Conservation (phyloP, 2,329 filamentous ascomycete species). For the Penicillium rolfsii region DNA sequence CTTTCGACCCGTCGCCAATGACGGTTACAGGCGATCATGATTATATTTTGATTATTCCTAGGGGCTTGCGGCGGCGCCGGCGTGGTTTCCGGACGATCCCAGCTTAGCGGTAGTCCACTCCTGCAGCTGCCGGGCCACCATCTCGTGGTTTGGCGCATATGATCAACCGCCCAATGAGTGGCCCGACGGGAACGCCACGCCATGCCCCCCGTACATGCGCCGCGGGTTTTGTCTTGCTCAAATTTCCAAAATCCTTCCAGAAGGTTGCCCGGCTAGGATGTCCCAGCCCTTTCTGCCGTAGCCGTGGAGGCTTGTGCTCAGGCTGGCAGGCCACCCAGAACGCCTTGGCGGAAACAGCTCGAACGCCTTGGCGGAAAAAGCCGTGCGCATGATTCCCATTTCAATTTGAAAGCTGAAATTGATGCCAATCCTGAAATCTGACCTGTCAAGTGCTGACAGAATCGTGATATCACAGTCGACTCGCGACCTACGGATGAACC, state of each 20-base stretch:
- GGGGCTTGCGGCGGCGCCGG: not conserved
- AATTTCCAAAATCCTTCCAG: constrained; percentile 10
- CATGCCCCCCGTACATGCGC: not conserved
- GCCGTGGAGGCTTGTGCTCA: not conserved
- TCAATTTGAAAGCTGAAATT: not conserved
- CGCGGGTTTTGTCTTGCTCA: not conserved
- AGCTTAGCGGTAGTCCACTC: not conserved
- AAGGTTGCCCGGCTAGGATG: constrained; percentile 12
- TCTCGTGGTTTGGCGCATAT: constrained; percentile 4
- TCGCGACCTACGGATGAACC: not conserved
- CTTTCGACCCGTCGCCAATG: constrained; percentile 1
- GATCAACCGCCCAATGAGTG: constrained; percentile 5
- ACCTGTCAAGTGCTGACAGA: not conserved
- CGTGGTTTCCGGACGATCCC: constrained; percentile 3
- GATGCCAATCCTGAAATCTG: not conserved
- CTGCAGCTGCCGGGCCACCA: not conserved
- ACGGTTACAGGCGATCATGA: not conserved
- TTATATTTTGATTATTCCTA: constrained; percentile 6
- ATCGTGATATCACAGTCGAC: not conserved
- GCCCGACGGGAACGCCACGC: not conserved
- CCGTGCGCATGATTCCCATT: not conserved
- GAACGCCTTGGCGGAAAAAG: not conserved
- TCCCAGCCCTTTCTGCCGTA: not conserved
- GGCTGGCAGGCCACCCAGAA: not conserved
- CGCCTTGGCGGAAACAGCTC: not conserved